These are phyloP conservation scores for Trichophyton equinum DNA, from an alignment of 2,329 filamentous ascomycete genomes.

Conservation along the genomic window DNA sequence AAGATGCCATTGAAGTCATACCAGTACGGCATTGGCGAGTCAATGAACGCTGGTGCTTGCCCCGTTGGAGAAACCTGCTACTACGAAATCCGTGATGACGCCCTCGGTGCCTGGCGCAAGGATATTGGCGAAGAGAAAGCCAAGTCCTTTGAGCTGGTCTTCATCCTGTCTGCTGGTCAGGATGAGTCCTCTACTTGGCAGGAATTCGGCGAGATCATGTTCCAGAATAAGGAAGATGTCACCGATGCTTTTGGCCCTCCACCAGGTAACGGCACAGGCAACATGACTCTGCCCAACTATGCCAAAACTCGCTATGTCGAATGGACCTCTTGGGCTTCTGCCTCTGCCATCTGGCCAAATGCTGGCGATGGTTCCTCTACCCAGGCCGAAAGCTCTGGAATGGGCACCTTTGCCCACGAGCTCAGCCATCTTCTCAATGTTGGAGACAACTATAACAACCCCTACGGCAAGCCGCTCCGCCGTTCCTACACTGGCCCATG, in stretches of 20 bases:
- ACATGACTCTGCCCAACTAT: conserved; percentile 6
- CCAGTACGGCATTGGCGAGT: conserved; percentile 11
- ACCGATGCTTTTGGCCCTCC: conserved; percentile 12
- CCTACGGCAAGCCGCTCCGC: conserved; percentile 9
- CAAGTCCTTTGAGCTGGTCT: conserved; percentile 13
- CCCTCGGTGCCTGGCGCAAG: conserved; percentile 13
- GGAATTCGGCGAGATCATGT: conserved; percentile 15
- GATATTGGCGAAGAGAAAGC: conserved; percentile 12
- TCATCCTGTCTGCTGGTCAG: conserved; percentile 14
- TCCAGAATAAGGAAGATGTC: conserved; percentile 10
- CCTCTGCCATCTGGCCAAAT: conserved; percentile 14
- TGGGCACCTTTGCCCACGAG: conserved; percentile 14
- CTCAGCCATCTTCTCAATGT: conserved; percentile 15
- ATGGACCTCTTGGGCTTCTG: conserved; percentile 14
- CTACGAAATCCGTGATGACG: conserved; percentile 11
- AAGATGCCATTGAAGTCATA: conserved; percentile 11
- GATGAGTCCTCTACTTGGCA: conserved; percentile 15
- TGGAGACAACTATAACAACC: conserved; percentile 15
- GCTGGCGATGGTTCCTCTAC: conserved; percentile 12
- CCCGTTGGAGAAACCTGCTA: conserved; percentile 9
- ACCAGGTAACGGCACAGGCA: conserved; percentile 5
- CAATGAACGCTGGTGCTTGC: conserved; percentile 12
- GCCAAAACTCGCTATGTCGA: conserved; percentile 13
- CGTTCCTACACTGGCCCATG: conserved; percentile 13
- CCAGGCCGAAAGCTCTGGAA: conserved; percentile 14